Evolutionary conservation across 768 basidiomycete genomes (phyloP).

Genomic region (Leccinellum albellum): DNA sequence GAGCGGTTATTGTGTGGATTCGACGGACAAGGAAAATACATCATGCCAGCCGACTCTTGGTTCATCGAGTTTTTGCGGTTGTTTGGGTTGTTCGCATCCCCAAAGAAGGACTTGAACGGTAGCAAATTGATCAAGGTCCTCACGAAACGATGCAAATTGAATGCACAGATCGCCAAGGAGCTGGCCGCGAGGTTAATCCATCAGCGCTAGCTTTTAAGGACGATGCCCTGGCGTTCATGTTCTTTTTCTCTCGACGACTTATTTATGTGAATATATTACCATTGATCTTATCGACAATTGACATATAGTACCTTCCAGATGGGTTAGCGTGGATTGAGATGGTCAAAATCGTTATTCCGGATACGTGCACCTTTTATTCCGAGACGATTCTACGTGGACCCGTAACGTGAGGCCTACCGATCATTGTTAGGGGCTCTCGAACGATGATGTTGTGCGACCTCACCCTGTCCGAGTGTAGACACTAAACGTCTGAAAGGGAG

Average conservation of each 20-base stretch:
- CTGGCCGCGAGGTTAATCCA: conserved; percentile 11
- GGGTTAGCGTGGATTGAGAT: too few species aligned
- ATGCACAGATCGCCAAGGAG: conserved; percentile 13
- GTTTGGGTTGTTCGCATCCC: conserved; percentile 15
- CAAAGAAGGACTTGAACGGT: conserved; percentile 14
- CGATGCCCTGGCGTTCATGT: neutral
- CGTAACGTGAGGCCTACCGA: too few species aligned
- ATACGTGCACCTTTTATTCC: too few species aligned
- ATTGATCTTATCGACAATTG: neutral
- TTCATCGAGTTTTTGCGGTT: conserved; percentile 18
- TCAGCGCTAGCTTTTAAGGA: neutral
- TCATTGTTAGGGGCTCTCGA: too few species aligned
- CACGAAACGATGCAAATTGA: conserved; percentile 25
- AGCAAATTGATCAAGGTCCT: conserved; percentile 15
- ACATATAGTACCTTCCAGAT: neutral
- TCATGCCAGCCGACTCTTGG: conserved; percentile 25
- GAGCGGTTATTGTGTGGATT: conserved; percentile 13
- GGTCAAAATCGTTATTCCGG: too few species aligned
- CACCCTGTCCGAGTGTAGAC: too few species aligned
- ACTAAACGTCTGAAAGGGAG: too few species aligned
- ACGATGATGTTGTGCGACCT: too few species aligned
- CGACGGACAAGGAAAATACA: conserved; percentile 14
- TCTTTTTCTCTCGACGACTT: neutral
- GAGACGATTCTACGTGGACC: too few species aligned
- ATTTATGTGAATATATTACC: neutral